Evolutionary conservation across 768 basidiomycete genomes (phyloP), one percentile per base, ranked within the genome.

Genomic region (Suillus lakei): DNA sequence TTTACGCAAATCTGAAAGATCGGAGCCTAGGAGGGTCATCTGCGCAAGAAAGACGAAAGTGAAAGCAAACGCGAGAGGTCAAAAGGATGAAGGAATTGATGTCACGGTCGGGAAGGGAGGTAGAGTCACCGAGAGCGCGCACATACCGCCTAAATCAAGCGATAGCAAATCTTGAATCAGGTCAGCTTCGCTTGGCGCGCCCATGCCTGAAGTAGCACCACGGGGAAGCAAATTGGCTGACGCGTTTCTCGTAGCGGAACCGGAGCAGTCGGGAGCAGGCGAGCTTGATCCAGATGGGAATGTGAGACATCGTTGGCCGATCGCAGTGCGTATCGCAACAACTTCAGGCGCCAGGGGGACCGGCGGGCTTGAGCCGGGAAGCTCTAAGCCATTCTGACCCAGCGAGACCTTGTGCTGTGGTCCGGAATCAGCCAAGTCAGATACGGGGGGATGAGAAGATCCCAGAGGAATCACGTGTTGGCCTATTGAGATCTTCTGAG

Each of bases 101-200:
- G 62, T 15, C 48, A 50, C 26, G 34, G 18, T 38, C 36, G 28
- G 26, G 26, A 41, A 59, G 39, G 38, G 39, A 38, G 23, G 26
- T 39, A 15, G 28, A 18, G 58, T 39, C 39, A 41, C 39, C 58
- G 10, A 41, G 39, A 59, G 58, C 7, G 41, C 34, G 65, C 8
- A 78, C 76, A 64, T 71, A 77, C 76, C 76, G n/a, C 67, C 26
- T 2, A 78, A 64, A 48, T 54, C 64, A 67, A 77, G 70, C 15
- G 68, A 77, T 18, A 39, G 48, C 26, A 78, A 34, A 6, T 62
- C 72, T 34, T 69, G 63, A 3, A 60, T 65, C 68, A 77, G 61
- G 56, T 69, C 72, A 0, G 50, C 66, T 12, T 67, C 67, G 55
- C 28, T 59, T 41, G 58, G 18, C 5, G 26, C 39, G 58, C 39